Conservation (phyloP, 2,329 filamentous ascomycete species). For the Ascochyta rabiei region DNA sequence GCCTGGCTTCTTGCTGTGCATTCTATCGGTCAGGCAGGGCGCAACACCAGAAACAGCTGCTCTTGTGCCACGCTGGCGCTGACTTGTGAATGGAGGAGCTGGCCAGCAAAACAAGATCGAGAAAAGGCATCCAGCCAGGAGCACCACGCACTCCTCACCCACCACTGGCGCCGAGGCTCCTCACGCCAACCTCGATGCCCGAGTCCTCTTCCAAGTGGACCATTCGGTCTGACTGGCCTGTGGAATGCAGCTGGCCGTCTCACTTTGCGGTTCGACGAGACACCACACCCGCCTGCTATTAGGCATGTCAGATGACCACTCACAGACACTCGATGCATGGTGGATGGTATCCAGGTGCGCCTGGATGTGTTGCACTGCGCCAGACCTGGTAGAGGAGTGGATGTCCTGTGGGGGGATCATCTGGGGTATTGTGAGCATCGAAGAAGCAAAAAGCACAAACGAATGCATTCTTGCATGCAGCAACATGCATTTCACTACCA, state of each 20-base stretch:
- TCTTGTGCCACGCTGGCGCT: constrained; percentile 3
- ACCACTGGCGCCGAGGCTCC: neutral
- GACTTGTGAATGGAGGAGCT: neutral
- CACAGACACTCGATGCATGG: constrained; percentile 10
- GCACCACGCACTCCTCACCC: neutral
- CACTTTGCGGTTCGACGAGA: constrained; percentile 14
- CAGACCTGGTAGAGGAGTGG: constrained; percentile 16
- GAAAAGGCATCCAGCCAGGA: constrained; percentile 7
- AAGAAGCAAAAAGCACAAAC: constrained; percentile 23
- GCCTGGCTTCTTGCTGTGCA: constrained; percentile 14
- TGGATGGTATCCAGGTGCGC: constrained; percentile 22
- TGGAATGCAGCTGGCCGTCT: constrained; percentile 19
- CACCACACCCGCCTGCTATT: constrained; percentile 12
- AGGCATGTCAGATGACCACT: constrained; percentile 27
- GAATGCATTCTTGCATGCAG: constrained; percentile 11
- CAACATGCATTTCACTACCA: constrained; percentile 4
- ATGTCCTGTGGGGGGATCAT: constrained; percentile 26
- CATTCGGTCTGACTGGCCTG: constrained; percentile 4
- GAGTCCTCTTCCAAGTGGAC: constrained; percentile 4
- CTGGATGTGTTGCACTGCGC: constrained; percentile 29
- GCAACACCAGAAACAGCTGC: constrained; percentile 12
- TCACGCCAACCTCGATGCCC: constrained; percentile 1
- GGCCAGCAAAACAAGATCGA: neutral
- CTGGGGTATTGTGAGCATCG: constrained; percentile 28
- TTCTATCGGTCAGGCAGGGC: constrained; percentile 6